Conservation (phyloP, 768 basidiomycete species). For the Lactarius sanguifluus region DNA sequence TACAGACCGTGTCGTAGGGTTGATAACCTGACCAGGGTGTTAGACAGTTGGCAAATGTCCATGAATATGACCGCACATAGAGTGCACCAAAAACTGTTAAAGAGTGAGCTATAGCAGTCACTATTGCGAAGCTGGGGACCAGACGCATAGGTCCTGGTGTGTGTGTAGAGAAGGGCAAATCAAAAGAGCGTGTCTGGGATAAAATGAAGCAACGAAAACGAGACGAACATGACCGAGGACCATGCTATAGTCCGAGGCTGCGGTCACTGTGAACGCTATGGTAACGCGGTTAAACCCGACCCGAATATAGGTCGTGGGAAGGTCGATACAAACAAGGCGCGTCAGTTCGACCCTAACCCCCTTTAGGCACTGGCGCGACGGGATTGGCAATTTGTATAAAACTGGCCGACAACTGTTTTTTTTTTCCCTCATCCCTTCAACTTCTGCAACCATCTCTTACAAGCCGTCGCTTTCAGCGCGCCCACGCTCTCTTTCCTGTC, state of each 20-base stretch:
- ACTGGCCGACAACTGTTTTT: not conserved
- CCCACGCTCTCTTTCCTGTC: slow-evolving; percentile 23
- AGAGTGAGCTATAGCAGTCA: slow-evolving; percentile 5
- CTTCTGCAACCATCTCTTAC: not conserved
- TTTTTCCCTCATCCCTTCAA: not conserved
- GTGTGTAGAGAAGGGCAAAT: not conserved
- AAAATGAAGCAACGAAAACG: not conserved
- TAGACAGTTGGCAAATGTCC: not conserved
- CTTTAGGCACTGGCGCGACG: not conserved
- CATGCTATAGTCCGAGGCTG: not conserved
- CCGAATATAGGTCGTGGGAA: slow-evolving; percentile 9
- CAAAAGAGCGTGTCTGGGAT: not conserved
- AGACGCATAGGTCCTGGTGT: slow-evolving; percentile 13
- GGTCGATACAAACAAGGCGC: not conserved
- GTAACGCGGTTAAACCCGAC: not conserved
- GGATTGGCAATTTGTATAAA: slow-evolving; percentile 8
- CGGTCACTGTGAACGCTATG: slow-evolving; percentile 3
- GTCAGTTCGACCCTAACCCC: not conserved
- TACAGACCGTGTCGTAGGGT: slow-evolving; percentile 6
- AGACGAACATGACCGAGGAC: slow-evolving; percentile 1
- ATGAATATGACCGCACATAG: slow-evolving; percentile 12
- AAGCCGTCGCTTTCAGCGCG: slow-evolving; percentile 13
- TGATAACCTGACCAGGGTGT: slow-evolving; percentile 14
- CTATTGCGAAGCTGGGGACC: not conserved
- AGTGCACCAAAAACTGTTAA: slow-evolving; percentile 14